Percentiles rank a stretch among this genome's conserved stretches.
These are phyloP conservation scores for Hirsutella thompsonii DNA, from an alignment of 2,329 filamentous ascomycete genomes.

Conservation along the genomic window DNA sequence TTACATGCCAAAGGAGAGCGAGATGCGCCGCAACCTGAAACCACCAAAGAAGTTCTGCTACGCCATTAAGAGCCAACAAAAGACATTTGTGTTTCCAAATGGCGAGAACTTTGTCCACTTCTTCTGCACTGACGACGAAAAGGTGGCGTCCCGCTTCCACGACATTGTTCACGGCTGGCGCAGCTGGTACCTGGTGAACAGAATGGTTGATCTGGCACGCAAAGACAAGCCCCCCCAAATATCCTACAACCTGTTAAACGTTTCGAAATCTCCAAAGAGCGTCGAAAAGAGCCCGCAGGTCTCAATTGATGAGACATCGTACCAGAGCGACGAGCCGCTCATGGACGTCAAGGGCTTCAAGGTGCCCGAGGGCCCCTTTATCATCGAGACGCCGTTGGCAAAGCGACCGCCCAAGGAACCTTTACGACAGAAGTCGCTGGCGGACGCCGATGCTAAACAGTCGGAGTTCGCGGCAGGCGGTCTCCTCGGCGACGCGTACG, in stretches of 20 bases:
- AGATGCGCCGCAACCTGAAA: slow-evolving; percentile 57
- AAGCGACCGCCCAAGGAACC: slow-evolving; percentile 1
- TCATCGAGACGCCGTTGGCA: neutral
- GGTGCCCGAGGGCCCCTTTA: slow-evolving; percentile 4
- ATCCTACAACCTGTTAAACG: slow-evolving; percentile 1
- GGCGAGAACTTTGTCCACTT: slow-evolving; percentile 85
- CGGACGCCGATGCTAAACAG: slow-evolving; percentile 7
- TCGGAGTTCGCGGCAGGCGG: slow-evolving; percentile 36
- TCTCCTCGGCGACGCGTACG: slow-evolving; percentile 36
- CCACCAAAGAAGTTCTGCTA: slow-evolving; percentile 79
- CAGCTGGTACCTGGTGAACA: slow-evolving; percentile 80
- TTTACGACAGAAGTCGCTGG: neutral
- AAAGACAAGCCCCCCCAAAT: slow-evolving; percentile 12
- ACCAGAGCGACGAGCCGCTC: slow-evolving; percentile 3
- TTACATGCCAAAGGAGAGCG: slow-evolving; percentile 60
- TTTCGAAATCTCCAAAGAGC: neutral
- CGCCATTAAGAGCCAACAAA: slow-evolving; percentile 86
- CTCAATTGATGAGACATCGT: slow-evolving; percentile 12
- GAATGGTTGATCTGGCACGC: slow-evolving; percentile 39
- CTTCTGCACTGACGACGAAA: slow-evolving; percentile 67
- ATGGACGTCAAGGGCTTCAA: slow-evolving; percentile 8
- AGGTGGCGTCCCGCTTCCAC: slow-evolving; percentile 56
- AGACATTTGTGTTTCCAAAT: slow-evolving; percentile 68
- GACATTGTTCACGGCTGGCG: slow-evolving; percentile 67
- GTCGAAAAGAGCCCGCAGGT: slow-evolving; percentile 24